phyloP scores from a whole-genome alignment of 768 basidiomycete genomes.

The Rhodotorula diobovata region DNA sequence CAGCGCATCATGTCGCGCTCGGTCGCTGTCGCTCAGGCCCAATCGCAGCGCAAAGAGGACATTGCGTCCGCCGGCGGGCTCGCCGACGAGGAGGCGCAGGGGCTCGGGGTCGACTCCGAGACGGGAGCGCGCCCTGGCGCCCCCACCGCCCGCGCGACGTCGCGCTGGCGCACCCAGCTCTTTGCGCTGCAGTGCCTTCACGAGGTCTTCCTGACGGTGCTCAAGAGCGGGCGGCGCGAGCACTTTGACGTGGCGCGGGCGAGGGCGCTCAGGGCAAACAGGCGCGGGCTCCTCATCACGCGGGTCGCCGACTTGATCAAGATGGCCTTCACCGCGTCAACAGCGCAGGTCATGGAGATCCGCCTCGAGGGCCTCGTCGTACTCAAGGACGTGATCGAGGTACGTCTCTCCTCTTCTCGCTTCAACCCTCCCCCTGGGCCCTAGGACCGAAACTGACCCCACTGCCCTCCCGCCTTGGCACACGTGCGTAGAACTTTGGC shows the following conservation, averaged over 20 bases:
- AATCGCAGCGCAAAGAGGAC: slow-evolving; percentile 54
- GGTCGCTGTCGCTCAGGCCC: slow-evolving; percentile 57
- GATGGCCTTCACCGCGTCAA: slow-evolving; percentile 96
- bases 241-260: slow-evolving; percentile 77
- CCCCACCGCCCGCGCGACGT: slow-evolving; percentile 49
- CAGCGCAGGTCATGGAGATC: slow-evolving; percentile 93
- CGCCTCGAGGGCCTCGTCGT: slow-evolving; percentile 84
- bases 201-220: slow-evolving; percentile 72
- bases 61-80: slow-evolving; percentile 52
- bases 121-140: slow-evolving; percentile 45
- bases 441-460: neutral
- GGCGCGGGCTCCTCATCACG: slow-evolving; percentile 66
- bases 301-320: slow-evolving; percentile 88
- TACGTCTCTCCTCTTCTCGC: slow-evolving; percentile 46
- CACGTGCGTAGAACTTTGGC: slow-evolving; percentile 71
- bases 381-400: slow-evolving; percentile 86
- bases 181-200: slow-evolving; percentile 92
- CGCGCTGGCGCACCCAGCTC: slow-evolving; percentile 92
- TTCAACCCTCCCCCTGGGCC: too few relatives aligned
- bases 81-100: slow-evolving; percentile 90
- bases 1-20: slow-evolving; percentile 95
- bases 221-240: slow-evolving; percentile 67
- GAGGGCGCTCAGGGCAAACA: slow-evolving; percentile 39
- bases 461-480: neutral
- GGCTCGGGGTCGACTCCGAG: slow-evolving; percentile 63